These are phyloP conservation scores for Plasmopara halstedii DNA, from an alignment of 352 stramenopile species.

Conservation along the genomic window DNA sequence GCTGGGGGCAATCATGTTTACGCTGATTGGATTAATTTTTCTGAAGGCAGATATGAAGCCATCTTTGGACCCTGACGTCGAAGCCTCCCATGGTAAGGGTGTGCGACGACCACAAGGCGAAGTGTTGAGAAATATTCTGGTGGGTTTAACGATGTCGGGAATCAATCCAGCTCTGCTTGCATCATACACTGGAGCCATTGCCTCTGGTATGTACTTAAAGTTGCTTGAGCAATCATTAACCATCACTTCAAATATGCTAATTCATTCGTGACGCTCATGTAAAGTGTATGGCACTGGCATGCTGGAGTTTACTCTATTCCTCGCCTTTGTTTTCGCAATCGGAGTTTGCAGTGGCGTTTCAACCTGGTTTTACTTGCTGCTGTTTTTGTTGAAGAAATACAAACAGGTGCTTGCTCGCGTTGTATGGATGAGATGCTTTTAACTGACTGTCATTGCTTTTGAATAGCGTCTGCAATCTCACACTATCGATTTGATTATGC, in stretches of 20 bases:
- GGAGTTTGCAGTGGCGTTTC: conserved; percentile 81
- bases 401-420: conserved; percentile 54
- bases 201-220: conserved; percentile 42
- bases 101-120: conserved; percentile 47
- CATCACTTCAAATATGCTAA: neutral
- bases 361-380: conserved; percentile 84
- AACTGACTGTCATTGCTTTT: neutral
- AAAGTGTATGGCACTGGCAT: conserved; percentile 82
- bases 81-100: conserved; percentile 42
- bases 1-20: conserved; percentile 80
- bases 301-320: conserved; percentile 79
- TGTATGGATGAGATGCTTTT: neutral
- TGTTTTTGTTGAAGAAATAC: conserved; percentile 85
- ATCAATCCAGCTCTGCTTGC: conserved; percentile 81
- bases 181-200: conserved; percentile 83
- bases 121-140: conserved; percentile 72
- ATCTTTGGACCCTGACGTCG: conserved; percentile 50
- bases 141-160: conserved; percentile 83
- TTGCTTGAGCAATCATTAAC: too few relatives aligned
- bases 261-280: neutral
- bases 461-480: conserved; percentile 72
- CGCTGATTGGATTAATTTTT: conserved; percentile 73
- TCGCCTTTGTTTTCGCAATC: conserved; percentile 78
- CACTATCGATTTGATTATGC: conserved; percentile 80
- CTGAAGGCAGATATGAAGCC: conserved; percentile 75